Percentiles rank a stretch among this genome's conserved stretches.
These are phyloP conservation scores for Straminergon stramineum DNA, from an alignment of 225 moss, liverwort and hornwort genomes.

Conservation along the genomic window DNA sequence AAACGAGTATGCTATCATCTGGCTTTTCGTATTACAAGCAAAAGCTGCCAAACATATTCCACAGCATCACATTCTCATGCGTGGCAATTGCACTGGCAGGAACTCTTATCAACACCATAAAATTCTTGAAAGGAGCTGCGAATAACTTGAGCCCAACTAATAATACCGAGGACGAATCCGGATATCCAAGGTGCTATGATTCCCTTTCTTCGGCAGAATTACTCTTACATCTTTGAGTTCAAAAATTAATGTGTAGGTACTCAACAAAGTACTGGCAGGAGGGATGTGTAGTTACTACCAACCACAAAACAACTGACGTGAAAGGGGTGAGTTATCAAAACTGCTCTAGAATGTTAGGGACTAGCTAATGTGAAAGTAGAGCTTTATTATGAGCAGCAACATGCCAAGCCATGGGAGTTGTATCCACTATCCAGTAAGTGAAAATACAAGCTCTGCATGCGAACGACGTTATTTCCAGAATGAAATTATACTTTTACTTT, in stretches of 20 bases:
- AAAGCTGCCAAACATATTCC: constrained; percentile 2
- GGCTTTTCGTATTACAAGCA: neutral
- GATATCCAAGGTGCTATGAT: neutral
- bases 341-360: too few species aligned
- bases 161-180: neutral
- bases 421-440: too few species aligned
- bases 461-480: too few species aligned
- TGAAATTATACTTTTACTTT: too few species aligned
- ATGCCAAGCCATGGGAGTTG: too few species aligned
- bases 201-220: neutral
- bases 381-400: too few species aligned
- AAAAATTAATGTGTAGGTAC: neutral
- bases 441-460: too few species aligned
- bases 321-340: too few species aligned
- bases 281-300: too few species aligned
- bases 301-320: too few species aligned
- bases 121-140: neutral
- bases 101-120: neutral
- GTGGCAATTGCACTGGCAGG: neutral
- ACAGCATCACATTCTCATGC: neutral
- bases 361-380: too few species aligned
- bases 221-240: neutral
- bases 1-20: constrained; percentile 13
- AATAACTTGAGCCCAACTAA: neutral
- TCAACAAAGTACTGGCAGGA: too few species aligned